Conservation (phyloP, 495 filamentous ascomycete species). For the Aspergillus diversus region DNA sequence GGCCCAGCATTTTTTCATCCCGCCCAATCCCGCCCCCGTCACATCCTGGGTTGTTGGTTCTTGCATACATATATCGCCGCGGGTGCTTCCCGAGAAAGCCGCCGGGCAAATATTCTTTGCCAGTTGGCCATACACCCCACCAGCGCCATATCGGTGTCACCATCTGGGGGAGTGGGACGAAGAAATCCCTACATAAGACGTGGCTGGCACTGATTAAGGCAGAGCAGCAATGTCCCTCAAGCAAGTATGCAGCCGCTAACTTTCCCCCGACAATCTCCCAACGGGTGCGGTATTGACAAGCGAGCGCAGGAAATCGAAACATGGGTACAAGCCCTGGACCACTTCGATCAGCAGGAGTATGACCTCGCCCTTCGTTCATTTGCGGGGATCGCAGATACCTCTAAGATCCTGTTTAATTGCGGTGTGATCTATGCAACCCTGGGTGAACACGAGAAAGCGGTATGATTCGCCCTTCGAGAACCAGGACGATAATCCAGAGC, state of each 20-base stretch:
- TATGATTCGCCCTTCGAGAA: constrained; percentile 52
- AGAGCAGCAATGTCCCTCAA: constrained; percentile 65
- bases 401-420: constrained; percentile 98
- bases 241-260: constrained; percentile 56
- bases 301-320: constrained; percentile 90
- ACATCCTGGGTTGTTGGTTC: constrained; percentile 18
- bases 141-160: constrained; percentile 17
- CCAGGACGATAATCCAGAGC: neutral
- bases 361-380: constrained; percentile 83
- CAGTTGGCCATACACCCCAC: constrained; percentile 14
- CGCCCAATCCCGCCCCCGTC: constrained; percentile 17
- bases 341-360: constrained; percentile 97
- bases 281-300: constrained; percentile 23
- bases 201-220: constrained; percentile 14
- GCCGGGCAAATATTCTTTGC: constrained; percentile 7
- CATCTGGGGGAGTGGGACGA: constrained; percentile 14
- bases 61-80: constrained; percentile 24
- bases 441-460: constrained; percentile 94
- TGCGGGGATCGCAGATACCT: constrained; percentile 87
- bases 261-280: neutral
- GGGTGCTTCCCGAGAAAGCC: constrained; percentile 11
- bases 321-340: constrained; percentile 89
- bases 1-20: constrained; percentile 7
- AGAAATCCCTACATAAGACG: constrained; percentile 17
- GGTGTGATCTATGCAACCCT: constrained; percentile 97